These are phyloP conservation scores for Mollisia scopiformis DNA, from an alignment of 2,329 filamentous ascomycete species.

Conservation along the genomic window DNA sequence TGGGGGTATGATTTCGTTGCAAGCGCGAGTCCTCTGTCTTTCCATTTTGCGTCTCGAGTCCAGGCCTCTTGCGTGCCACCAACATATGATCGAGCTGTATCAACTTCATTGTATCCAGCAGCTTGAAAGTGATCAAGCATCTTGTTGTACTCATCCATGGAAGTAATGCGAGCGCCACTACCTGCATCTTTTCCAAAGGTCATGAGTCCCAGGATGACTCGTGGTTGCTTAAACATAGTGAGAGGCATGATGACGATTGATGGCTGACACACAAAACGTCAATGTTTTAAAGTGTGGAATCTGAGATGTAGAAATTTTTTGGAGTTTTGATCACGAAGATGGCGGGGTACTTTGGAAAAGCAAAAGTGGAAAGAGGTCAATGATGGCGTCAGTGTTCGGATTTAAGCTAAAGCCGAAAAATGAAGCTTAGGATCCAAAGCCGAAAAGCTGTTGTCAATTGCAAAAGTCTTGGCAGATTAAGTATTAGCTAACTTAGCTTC, in stretches of 20 bases:
- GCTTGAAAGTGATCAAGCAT: conserved; percentile 75
- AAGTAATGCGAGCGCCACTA: conserved; percentile 72
- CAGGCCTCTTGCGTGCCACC: conserved; percentile 77
- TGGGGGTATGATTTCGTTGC: conserved; percentile 80
- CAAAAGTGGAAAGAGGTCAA: too few species aligned
- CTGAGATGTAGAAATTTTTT: too few species aligned
- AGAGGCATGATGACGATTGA: conserved; percentile 36
- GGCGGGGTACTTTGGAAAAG: too few species aligned
- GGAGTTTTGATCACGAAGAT: too few species aligned
- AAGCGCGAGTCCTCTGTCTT: conserved; percentile 74
- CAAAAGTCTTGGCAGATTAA: too few species aligned
- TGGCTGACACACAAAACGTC: too few species aligned
- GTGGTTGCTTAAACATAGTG: conserved; percentile 47
- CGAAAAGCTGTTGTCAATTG: too few species aligned
- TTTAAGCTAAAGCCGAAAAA: too few species aligned
- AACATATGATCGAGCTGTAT: conserved; percentile 79
- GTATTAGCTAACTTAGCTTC: too few species aligned
- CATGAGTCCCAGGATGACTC: conserved; percentile 75
- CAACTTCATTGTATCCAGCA: conserved; percentile 82
- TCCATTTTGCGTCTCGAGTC: conserved; percentile 75
- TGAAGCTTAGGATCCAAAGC: too few species aligned
- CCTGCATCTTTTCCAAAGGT: conserved; percentile 71
- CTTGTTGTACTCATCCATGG: conserved; percentile 66
- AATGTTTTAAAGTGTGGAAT: too few species aligned
- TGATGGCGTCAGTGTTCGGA: too few species aligned